A percentile compares a stretch with the other conserved stretches of the same genome.
These are phyloP conservation scores for Fusarium begoniae DNA, from an alignment of 2,329 filamentous ascomycete species.

Conservation along the genomic window DNA sequence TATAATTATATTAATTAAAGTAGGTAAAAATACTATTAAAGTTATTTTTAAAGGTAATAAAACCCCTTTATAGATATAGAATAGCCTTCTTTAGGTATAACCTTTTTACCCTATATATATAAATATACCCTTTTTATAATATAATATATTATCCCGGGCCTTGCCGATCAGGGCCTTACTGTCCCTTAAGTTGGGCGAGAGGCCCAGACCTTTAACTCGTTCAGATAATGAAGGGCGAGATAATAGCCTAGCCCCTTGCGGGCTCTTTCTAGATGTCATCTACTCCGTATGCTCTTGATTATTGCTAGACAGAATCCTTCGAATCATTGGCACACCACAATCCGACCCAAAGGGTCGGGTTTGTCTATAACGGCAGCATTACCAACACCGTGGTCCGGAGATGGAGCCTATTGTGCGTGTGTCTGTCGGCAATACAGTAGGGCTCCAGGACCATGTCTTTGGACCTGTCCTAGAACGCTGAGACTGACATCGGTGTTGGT, in stretches of 20 bases:
- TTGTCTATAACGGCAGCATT: not conserved
- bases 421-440: not conserved
- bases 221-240: not conserved
- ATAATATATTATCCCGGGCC: no score
- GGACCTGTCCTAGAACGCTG: not conserved
- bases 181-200: slow-evolving; percentile 5
- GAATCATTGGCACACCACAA: not conserved
- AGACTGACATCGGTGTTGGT: slow-evolving; percentile 6
- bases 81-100: no score
- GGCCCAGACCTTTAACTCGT: slow-evolving; percentile 10
- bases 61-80: no score
- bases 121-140: no score
- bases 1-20: no score
- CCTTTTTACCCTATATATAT: no score
- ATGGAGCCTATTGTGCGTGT: slow-evolving; percentile 1
- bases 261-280: not conserved
- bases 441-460: not conserved
- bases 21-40: no score
- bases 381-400: not conserved
- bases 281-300: not conserved
- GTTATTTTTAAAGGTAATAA: no score
- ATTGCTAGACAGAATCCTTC: not conserved
- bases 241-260: slow-evolving; percentile 14
- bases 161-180: no score
- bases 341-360: not conserved